Conservation (phyloP, 2,329 filamentous ascomycete genomes). For the Colletotrichum caudatum region DNA sequence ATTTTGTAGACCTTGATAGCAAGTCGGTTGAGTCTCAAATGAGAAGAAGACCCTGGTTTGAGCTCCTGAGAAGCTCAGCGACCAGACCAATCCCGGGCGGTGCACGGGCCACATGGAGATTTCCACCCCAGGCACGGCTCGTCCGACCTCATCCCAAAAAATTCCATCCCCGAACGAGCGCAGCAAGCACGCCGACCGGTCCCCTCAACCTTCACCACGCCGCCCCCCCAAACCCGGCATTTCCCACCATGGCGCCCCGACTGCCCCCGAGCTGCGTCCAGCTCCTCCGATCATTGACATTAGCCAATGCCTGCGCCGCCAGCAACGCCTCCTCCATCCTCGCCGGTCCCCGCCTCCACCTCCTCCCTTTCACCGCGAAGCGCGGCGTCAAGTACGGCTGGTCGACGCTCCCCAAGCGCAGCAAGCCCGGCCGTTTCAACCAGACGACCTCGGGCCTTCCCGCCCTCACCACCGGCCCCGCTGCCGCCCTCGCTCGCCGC, state of each 20-base stretch:
- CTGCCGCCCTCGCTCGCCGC: conserved; percentile 70
- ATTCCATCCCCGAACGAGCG: conserved; percentile 32
- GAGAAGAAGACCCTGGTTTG: conserved; percentile 12
- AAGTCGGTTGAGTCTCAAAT: not conserved
- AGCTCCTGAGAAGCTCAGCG: not conserved
- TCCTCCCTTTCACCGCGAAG: conserved; percentile 59
- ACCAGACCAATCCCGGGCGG: conserved; percentile 4
- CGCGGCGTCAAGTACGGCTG: conserved; percentile 71
- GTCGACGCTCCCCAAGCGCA: conserved; percentile 65
- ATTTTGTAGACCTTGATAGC: not conserved
- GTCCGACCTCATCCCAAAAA: conserved; percentile 41
- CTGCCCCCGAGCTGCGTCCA: conserved; percentile 41
- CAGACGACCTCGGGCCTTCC: conserved; percentile 68
- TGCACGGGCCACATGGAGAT: conserved; percentile 38
- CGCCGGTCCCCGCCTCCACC: conserved; percentile 49
- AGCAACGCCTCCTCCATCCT: conserved; percentile 11
- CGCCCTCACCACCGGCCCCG: conserved; percentile 67
- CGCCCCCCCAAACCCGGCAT: conserved; percentile 3
- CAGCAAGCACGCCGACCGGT: conserved; percentile 11
- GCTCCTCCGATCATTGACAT: conserved; percentile 34
- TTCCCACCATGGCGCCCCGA: conserved; percentile 41
- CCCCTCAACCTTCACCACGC: conserved; percentile 16
- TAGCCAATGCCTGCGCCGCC: conserved; percentile 26
- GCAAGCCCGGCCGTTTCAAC: conserved; percentile 70
- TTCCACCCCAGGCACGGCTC: conserved; percentile 33